Evolutionary conservation across 805 yeast species (phyloP), one percentile per base, ranked within the genome.

Genomic region (Starmerella gropengiesseri): DNA sequence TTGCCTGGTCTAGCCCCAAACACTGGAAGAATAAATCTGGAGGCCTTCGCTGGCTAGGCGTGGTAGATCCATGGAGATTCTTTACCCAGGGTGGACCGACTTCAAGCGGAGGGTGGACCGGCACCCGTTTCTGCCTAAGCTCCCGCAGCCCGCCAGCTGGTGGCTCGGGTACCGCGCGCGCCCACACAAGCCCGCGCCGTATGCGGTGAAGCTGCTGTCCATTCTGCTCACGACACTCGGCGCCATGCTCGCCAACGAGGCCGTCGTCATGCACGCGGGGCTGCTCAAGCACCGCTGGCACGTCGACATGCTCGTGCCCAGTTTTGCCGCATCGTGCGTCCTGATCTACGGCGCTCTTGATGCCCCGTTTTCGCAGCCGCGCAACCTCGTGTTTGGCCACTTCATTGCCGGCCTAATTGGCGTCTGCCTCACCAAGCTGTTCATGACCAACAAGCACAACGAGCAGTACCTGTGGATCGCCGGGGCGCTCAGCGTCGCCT

Each of bases 311-410:
- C 26, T 61, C 4, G 48, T 61, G 13, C 66, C 65, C 2, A 55
- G 60, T 14, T 60, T 59, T 48, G 84, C 78, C 0, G 85, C 85
- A 0, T 63, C 77, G 2, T 79, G 81, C 1, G 70, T 78, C 27
- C 60, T 78, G 11, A 60, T 73, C 31, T 78, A 71, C 58, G 77
- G 77, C 53, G 70, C 73, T 1, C 60, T 63, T n/a, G 66, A 57
- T 17, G 70, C 71, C 0, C 83, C 84, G 1, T 59, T 78, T 35
- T 74, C 81, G 1, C 84, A 78, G 60, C 84, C 85, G 0, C 58
- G 83, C 36, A 74, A 72, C 54, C 60, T 77, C 2, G 37, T 77
- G 11, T 30, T 72, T 32, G 83, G 83, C 5, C 78, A 77, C 39
- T 67, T 77, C 44, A 13, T 74, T 7, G 58, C 77, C 9, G 61